Evolutionary conservation across 179 eudicot genomes (phyloP).

Genomic region (Pouteria campechiana): DNA sequence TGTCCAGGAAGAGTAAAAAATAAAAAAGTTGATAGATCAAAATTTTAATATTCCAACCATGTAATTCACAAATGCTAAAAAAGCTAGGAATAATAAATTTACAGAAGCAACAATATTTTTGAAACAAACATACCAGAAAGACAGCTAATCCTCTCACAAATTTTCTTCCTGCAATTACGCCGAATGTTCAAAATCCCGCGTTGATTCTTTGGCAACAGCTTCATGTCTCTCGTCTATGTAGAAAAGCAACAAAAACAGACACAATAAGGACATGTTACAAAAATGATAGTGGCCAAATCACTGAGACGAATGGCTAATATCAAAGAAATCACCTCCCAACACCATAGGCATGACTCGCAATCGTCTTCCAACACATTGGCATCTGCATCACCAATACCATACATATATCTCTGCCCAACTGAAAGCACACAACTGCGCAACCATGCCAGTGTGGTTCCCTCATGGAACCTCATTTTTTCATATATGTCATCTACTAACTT

Average conservation of each 20-base stretch:
- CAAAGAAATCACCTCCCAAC: slow-evolving; percentile 70
- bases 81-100: not conserved
- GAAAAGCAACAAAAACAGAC: not conserved
- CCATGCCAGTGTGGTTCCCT: slow-evolving; percentile 26
- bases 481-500: slow-evolving; percentile 50
- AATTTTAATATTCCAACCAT: too few relatives aligned
- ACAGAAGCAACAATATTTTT: not conserved
- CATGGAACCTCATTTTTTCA: slow-evolving; percentile 38
- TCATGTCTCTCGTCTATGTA: slow-evolving; percentile 66
- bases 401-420: slow-evolving; percentile 61
- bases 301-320: not conserved
- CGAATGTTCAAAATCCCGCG: slow-evolving; percentile 46
- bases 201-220: slow-evolving; percentile 46
- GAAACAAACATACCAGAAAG: slow-evolving; percentile 40
- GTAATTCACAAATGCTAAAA: not conserved
- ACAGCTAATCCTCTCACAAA: slow-evolving; percentile 69
- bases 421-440: slow-evolving; percentile 56
- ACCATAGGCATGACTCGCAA: slow-evolving; percentile 62
- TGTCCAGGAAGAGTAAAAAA: too few relatives aligned
- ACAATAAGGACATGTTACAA: not conserved
- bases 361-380: slow-evolving; percentile 86
- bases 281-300: not conserved
- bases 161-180: slow-evolving; percentile 65
- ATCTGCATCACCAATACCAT: slow-evolving; percentile 47
- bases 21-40: too few relatives aligned